phyloP scores from a whole-genome alignment of 225 moss, liverwort and hornwort genomes.

The Pseudisothecium myosuroides region DNA sequence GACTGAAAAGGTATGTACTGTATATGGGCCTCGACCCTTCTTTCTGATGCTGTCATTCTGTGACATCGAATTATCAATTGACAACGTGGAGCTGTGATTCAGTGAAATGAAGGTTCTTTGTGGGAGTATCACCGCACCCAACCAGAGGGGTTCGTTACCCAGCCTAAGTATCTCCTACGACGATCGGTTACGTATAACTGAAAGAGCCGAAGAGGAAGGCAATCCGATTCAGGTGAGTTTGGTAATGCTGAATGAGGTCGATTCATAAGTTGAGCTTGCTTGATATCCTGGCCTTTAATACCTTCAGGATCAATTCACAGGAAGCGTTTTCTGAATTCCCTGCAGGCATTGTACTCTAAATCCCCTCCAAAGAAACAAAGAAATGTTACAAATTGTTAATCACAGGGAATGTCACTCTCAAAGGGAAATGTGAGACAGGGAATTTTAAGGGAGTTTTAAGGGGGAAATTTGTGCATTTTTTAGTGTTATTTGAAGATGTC shows the following conservation, averaged over 20 bases:
- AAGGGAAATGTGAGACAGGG: too few relatives aligned
- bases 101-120: constrained; percentile 35
- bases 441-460: too few relatives aligned
- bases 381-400: too few relatives aligned
- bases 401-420: too few relatives aligned
- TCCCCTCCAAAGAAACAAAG: too few relatives aligned
- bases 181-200: neutral
- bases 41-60: neutral
- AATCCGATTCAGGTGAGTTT: neutral
- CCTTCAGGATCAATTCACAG: neutral
- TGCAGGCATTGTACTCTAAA: too few relatives aligned
- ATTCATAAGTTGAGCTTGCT: neutral
- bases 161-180: neutral
- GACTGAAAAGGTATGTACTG: constrained; percentile 23
- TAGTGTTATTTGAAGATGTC: too few relatives aligned
- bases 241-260: neutral
- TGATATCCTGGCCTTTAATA: neutral
- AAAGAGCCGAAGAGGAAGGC: neutral
- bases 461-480: too few relatives aligned
- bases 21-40: neutral
- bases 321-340: too few relatives aligned
- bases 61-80: neutral
- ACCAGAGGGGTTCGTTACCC: constrained; percentile 3
- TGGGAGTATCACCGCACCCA: constrained; percentile 29
- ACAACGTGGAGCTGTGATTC: neutral